These are phyloP conservation scores for Flammula alnicola DNA, from an alignment of 1,284 basidiomycete genomes.

Conservation along the genomic window DNA sequence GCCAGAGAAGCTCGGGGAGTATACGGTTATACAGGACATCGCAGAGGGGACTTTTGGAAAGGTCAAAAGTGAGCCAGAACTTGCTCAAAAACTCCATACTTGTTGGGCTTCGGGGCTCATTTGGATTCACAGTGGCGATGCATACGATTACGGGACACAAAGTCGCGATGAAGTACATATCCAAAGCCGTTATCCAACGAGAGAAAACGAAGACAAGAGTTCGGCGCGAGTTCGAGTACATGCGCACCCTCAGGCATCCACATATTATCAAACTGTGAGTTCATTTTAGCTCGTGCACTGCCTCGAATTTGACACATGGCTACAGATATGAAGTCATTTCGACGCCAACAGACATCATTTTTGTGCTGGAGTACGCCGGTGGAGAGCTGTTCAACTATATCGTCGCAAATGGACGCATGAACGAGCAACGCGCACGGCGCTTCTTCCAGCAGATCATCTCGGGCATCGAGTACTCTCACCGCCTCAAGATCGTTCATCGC, in stretches of 20 bases:
- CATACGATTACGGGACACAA: conserved; percentile 95
- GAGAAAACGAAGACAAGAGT: conserved; percentile 93
- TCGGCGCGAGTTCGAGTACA: conserved; percentile 94
- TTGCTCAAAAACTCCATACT: conserved; percentile 11
- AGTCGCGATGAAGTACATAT: conserved; percentile 98
- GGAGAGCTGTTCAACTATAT: conserved; percentile 98
- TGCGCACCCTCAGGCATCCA: conserved; percentile 88
- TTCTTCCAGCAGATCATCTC: conserved; percentile 98
- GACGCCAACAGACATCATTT: conserved; percentile 92
- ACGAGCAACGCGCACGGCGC: conserved; percentile 80
- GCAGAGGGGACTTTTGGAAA: conserved; percentile 96
- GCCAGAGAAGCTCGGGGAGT: conserved; percentile 77
- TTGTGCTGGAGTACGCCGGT: conserved; percentile 92
- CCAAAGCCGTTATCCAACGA: conserved; percentile 90
- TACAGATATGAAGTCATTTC: conserved; percentile 93
- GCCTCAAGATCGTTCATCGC: conserved; percentile 93
- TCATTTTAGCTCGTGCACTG: conserved; percentile 9
- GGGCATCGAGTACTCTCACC: conserved; percentile 94
- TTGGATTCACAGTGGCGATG: conserved; percentile 72
- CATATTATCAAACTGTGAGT: conserved; percentile 95
- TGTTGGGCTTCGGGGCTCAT: conserved; percentile 20
- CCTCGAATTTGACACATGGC: conserved; percentile 17
- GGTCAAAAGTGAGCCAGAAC: conserved; percentile 92
- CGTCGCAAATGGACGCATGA: conserved; percentile 86
- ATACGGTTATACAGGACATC: conserved; percentile 76